A percentile compares a stretch with the other conserved stretches of the same genome.
Conservation (phyloP, 2,329 filamentous ascomycete species). For the Paecilomyces fulvus region DNA sequence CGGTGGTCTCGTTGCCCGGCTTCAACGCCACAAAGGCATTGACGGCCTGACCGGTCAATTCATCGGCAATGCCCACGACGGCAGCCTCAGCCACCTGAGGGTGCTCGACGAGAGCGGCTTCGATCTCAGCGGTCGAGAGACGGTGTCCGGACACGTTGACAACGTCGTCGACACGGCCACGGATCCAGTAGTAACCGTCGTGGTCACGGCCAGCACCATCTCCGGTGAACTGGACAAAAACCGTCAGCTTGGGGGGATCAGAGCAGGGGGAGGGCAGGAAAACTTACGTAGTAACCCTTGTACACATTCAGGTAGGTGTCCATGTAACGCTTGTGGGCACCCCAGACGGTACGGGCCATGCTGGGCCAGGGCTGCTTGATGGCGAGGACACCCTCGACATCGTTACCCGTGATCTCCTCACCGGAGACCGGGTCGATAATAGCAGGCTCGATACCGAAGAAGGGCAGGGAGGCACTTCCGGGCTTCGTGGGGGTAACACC, state of each 20-base stretch:
- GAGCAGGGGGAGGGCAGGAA: not conserved
- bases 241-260: conserved; percentile 6
- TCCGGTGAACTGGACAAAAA: conserved; percentile 37
- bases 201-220: conserved; percentile 94
- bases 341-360: conserved; percentile 97
- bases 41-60: conserved; percentile 93
- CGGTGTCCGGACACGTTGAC: conserved; percentile 97
- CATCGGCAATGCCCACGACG: conserved; percentile 86
- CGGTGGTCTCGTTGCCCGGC: conserved; percentile 65
- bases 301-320: conserved; percentile 98
- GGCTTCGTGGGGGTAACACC: conserved; percentile 96
- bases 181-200: conserved; percentile 99
- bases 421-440: conserved; percentile 96
- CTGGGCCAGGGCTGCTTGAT: conserved; percentile 98
- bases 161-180: conserved; percentile 94
- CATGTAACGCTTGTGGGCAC: conserved; percentile 96
- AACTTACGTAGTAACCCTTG: conserved; percentile 88
- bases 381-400: conserved; percentile 91
- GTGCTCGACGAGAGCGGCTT: conserved; percentile 92
- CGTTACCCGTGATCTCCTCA: conserved; percentile 86
- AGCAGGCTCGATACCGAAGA: conserved; percentile 96
- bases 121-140: conserved; percentile 94
- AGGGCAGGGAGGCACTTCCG: conserved; percentile 87
- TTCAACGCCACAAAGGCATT: conserved; percentile 95
- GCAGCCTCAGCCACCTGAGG: conserved; percentile 76